Evolutionary conservation across 176 grass and related monocot genomes (phyloP).

Genomic region (Oryza coarctata): DNA sequence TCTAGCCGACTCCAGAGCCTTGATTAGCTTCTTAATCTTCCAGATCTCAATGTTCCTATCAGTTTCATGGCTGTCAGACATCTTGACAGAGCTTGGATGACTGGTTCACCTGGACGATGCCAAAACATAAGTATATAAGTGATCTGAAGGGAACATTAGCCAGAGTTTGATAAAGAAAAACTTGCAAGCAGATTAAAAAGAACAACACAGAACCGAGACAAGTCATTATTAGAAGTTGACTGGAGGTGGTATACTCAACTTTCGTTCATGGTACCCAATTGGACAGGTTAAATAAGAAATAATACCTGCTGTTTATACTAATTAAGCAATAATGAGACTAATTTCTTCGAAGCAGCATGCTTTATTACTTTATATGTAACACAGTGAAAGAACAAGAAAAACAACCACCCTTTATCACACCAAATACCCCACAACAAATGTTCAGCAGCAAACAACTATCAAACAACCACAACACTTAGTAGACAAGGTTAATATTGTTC

Average conservation of each 20-base stretch:
- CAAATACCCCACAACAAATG: background rate
- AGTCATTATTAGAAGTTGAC: too few relatives aligned
- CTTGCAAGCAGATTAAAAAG: too few relatives aligned
- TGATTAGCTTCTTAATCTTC: slow-evolving; percentile 65
- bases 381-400: background rate
- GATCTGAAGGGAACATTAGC: background rate
- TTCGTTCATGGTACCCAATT: background rate
- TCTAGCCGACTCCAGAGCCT: slow-evolving; percentile 55
- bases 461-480: background rate
- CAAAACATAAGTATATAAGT: slow-evolving; percentile 3
- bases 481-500: background rate
- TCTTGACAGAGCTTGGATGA: slow-evolving; percentile 23
- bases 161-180: background rate
- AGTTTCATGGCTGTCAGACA: slow-evolving; percentile 53
- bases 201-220: too few relatives aligned
- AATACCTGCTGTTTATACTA: background rate
- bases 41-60: slow-evolving; percentile 65
- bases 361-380: background rate
- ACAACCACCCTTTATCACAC: background rate
- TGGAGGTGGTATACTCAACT: background rate
- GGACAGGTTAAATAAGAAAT: background rate
- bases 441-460: background rate
- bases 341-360: background rate
- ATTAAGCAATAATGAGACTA: background rate
- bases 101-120: slow-evolving; percentile 19